Evolutionary conservation across 2,329 filamentous ascomycete species (phyloP).

Genomic region (Phaeosphaeria sp.): DNA sequence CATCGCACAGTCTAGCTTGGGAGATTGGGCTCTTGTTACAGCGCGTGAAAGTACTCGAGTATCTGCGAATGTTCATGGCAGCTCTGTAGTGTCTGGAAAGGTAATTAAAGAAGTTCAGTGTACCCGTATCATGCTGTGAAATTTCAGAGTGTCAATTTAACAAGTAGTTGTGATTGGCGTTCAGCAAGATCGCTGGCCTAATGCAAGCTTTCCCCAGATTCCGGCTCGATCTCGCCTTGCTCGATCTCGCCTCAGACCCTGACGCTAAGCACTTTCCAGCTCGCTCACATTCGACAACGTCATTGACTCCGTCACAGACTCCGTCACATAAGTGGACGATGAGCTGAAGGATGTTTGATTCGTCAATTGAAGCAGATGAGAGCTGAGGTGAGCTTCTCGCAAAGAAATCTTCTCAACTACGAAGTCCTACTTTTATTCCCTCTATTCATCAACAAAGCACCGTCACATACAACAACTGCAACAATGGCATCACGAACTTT

Average conservation of each 20-base stretch:
- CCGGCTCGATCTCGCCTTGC: background rate
- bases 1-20: too few relatives aligned
- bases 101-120: too few relatives aligned
- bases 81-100: too few relatives aligned
- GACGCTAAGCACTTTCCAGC: slow-evolving; percentile 1
- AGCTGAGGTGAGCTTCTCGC: background rate
- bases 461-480: background rate
- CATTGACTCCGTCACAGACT: slow-evolving; percentile 10
- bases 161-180: background rate
- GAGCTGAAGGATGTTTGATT: background rate
- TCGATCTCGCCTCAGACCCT: background rate
- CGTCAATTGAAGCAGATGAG: background rate
- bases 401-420: background rate
- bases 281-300: background rate
- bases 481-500: slow-evolving; percentile 23
- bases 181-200: background rate
- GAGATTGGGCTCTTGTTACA: too few relatives aligned
- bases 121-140: too few relatives aligned
- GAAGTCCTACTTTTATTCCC: too few relatives aligned
- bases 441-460: background rate
- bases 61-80: too few relatives aligned
- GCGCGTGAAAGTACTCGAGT: too few relatives aligned
- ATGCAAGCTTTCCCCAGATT: background rate
- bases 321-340: slow-evolving; percentile 2
- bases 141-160: too few relatives aligned